Evolutionary conservation across 2,329 filamentous ascomycete species (phyloP).

Genomic region (Penicillium occitanis): DNA sequence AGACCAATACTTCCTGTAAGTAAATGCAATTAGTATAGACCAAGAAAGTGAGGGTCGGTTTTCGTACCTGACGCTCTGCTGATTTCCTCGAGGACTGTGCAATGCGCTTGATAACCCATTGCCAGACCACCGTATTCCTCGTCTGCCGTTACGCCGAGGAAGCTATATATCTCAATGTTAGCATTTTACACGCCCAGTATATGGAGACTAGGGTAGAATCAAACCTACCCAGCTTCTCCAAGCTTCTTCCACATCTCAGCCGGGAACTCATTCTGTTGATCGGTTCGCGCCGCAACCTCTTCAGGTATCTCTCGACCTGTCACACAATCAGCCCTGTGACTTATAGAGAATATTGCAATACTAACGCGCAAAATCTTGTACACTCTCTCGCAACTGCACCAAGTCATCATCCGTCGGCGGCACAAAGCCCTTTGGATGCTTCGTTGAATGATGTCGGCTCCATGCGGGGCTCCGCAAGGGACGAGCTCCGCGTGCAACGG

Average conservation of each 20-base stretch:
- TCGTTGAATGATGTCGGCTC: conserved; percentile 34
- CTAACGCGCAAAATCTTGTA: conserved; percentile 77
- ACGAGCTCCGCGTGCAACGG: conserved; percentile 11
- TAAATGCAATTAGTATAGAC: background rate
- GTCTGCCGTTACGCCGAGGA: conserved; percentile 90
- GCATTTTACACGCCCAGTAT: background rate
- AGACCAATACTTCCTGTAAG: conserved; percentile 57
- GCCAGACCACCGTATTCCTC: conserved; percentile 85
- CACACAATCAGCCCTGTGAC: background rate
- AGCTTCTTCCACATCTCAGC: conserved; percentile 90
- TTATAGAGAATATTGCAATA: background rate
- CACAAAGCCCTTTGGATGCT: conserved; percentile 64
- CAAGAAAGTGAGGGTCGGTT: conserved; percentile 23
- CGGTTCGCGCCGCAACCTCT: conserved; percentile 77
- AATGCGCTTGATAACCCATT: conserved; percentile 96
- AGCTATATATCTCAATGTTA: conserved; percentile 45
- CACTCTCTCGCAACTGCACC: conserved; percentile 75
- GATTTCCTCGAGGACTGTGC: conserved; percentile 91
- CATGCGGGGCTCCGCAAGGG: conserved; percentile 16
- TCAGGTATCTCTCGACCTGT: conserved; percentile 78
- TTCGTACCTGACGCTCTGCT: conserved; percentile 71
- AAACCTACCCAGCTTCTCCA: conserved; percentile 69
- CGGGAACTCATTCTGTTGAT: conserved; percentile 84
- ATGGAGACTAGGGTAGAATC: background rate
- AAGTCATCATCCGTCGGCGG: conserved; percentile 72